Percentiles rank a stretch among this genome's conserved stretches.
Evolutionary conservation across 352 stramenopile genomes (phyloP).

Genomic region (Detonula confervacea): DNA sequence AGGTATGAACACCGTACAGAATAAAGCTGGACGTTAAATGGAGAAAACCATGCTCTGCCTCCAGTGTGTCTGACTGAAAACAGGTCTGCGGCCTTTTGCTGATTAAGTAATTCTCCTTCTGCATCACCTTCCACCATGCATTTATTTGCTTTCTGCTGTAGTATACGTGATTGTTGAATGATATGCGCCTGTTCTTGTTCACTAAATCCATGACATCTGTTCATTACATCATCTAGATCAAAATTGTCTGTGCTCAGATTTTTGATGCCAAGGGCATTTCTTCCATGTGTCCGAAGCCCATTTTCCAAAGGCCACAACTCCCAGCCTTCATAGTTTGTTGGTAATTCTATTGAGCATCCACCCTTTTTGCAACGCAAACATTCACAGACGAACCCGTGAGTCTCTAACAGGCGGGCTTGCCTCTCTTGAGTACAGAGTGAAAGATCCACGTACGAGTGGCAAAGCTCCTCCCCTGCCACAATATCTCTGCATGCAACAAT

Average conservation of each 20-base stretch:
- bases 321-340: conserved; percentile 28
- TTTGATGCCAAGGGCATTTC: not conserved
- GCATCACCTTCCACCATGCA: conserved; percentile 42
- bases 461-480: conserved; percentile 58
- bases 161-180: conserved; percentile 10
- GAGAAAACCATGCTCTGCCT: conserved; percentile 17
- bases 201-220: not conserved
- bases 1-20: conserved; percentile 32
- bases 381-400: conserved; percentile 63
- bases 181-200: conserved; percentile 6
- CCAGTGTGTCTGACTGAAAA: conserved; percentile 8
- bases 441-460: conserved; percentile 71
- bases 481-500: conserved; percentile 48
- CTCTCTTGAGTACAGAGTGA: conserved; percentile 33
- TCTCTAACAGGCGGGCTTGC: conserved; percentile 34
- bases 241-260: conserved; percentile 4
- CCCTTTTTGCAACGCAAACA: conserved; percentile 46
- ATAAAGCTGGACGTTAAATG: conserved; percentile 39
- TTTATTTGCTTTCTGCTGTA: conserved; percentile 24
- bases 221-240: conserved; percentile 30
- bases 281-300: conserved; percentile 3
- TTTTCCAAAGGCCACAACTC: conserved; percentile 29
- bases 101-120: conserved; percentile 15
- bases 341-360: conserved; percentile 25
- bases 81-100: conserved; percentile 14